Evolutionary conservation across 2,329 filamentous ascomycete genomes (phyloP).

Genomic region (Ascosphaera apis): DNA sequence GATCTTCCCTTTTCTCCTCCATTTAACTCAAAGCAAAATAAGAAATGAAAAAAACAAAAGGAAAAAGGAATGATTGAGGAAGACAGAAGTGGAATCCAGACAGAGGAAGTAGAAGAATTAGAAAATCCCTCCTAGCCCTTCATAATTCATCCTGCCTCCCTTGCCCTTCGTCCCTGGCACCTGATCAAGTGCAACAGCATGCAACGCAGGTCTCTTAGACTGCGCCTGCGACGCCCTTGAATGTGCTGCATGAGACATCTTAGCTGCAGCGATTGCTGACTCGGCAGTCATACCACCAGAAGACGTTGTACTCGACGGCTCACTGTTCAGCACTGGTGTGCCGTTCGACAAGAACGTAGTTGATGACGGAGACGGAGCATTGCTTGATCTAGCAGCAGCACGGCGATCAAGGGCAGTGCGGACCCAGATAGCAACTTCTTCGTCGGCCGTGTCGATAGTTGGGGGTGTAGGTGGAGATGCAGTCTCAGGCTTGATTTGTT

Average conservation of each 20-base stretch:
- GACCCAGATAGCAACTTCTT: constrained; percentile 76
- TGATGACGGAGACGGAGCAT: neutral
- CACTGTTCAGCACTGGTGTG: no score
- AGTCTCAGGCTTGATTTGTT: neutral
- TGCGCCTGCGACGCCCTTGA: neutral
- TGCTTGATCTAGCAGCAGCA: neutral
- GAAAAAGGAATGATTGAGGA: constrained; percentile 2
- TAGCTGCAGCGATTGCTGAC: neutral
- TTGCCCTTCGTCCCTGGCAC: constrained; percentile 21
- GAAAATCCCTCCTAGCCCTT: neutral
- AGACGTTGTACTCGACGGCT: no score
- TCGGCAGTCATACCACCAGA: neutral
- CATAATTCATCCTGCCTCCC: neutral
- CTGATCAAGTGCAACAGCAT: constrained; percentile 63
- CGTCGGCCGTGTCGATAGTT: constrained; percentile 36
- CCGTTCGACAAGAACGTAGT: neutral
- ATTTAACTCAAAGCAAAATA: neutral
- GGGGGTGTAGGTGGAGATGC: constrained; percentile 9
- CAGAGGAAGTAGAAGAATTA: constrained; percentile 3
- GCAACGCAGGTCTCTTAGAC: constrained; percentile 51
- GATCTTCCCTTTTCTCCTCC: neutral
- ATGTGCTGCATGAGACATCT: neutral
- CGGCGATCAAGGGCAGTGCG: constrained; percentile 43
- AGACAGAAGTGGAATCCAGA: constrained; percentile 2
- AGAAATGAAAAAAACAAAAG: constrained; percentile 2